Conservation (phyloP, 768 basidiomycete species). For the Gymnopilus junonius region DNA sequence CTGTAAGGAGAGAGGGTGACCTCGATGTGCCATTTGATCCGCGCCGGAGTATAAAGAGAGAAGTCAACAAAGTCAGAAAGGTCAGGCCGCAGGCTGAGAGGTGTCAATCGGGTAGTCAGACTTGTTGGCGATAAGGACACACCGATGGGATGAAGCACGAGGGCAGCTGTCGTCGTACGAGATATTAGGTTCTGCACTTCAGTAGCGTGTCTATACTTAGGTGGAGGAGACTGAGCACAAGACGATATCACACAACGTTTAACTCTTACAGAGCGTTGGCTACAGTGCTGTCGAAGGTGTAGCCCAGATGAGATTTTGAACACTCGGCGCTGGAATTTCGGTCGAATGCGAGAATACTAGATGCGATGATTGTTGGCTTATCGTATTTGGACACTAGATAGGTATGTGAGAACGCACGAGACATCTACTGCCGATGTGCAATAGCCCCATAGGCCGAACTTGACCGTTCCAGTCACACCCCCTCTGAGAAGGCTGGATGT, state of each 20-base stretch:
- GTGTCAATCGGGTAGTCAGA: background rate
- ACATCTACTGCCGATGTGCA: slow-evolving; percentile 53
- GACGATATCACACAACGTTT: slow-evolving; percentile 16
- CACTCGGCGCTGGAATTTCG: slow-evolving; percentile 45
- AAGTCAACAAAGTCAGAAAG: slow-evolving; percentile 52
- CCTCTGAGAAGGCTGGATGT: slow-evolving; percentile 35
- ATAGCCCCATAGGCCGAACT: slow-evolving; percentile 69
- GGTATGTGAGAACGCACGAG: slow-evolving; percentile 36
- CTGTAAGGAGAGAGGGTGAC: slow-evolving; percentile 40
- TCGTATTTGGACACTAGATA: background rate
- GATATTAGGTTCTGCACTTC: slow-evolving; percentile 46
- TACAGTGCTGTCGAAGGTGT: slow-evolving; percentile 55
- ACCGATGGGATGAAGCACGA: slow-evolving; percentile 64
- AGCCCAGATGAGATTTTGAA: slow-evolving; percentile 54
- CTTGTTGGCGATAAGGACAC: slow-evolving; percentile 11
- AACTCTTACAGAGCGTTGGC: slow-evolving; percentile 47
- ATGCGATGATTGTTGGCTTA: background rate
- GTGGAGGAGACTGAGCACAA: slow-evolving; percentile 12
- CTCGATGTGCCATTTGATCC: slow-evolving; percentile 41
- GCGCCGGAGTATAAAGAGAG: slow-evolving; percentile 49
- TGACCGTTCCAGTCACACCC: slow-evolving; percentile 41
- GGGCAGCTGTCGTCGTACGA: slow-evolving; percentile 46
- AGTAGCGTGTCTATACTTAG: slow-evolving; percentile 34
- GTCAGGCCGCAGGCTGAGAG: slow-evolving; percentile 49
- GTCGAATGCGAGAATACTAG: slow-evolving; percentile 47